These are phyloP conservation scores for Chlamydomonas sphaeroides DNA, from an alignment of 139 green algal species.

Conservation along the genomic window DNA sequence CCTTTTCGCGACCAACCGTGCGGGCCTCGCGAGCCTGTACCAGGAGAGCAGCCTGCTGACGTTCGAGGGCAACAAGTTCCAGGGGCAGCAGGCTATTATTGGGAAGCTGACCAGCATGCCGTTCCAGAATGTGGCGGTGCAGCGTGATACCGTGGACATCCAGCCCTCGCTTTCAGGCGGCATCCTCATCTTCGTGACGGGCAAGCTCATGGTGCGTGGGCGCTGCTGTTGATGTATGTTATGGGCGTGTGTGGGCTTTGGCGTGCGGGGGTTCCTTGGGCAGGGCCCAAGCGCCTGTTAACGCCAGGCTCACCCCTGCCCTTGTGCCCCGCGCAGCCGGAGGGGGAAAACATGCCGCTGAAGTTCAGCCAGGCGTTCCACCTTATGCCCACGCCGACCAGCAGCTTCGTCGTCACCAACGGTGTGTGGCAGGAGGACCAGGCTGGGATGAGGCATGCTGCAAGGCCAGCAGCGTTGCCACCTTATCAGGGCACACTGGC, in stretches of 20 bases:
- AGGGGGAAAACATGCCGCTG: conserved; percentile 82
- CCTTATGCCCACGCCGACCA: conserved; percentile 71
- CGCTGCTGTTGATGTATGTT: too few relatives aligned
- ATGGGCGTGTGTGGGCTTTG: too few relatives aligned
- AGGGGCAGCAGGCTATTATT: conserved; percentile 75
- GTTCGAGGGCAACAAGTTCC: conserved; percentile 86
- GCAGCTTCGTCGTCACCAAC: conserved; percentile 87
- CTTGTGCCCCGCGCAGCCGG: conserved; percentile 62
- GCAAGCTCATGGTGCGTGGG: conserved; percentile 52
- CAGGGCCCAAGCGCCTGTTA: too few relatives aligned
- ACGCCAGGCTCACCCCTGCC: too few relatives aligned
- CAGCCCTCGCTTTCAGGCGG: conserved; percentile 84
- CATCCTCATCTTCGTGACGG: conserved; percentile 92
- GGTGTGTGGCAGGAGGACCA: conserved; percentile 62
- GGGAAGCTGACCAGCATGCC: conserved; percentile 83
- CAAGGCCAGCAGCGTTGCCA: too few relatives aligned
- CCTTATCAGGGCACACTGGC: too few relatives aligned
- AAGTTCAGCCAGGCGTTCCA: conserved; percentile 97
- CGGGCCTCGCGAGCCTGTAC: conserved; percentile 82
- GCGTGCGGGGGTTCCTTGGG: too few relatives aligned
- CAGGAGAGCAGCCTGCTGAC: conserved; percentile 83
- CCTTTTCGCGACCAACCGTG: conserved; percentile 90
- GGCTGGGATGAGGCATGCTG: too few relatives aligned
- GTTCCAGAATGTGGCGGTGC: conserved; percentile 84
- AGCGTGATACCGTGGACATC: conserved; percentile 78